Base-by-base conservation (phyloP, 164 flowering plant genomes). In the Vitis labrusca region DNA sequence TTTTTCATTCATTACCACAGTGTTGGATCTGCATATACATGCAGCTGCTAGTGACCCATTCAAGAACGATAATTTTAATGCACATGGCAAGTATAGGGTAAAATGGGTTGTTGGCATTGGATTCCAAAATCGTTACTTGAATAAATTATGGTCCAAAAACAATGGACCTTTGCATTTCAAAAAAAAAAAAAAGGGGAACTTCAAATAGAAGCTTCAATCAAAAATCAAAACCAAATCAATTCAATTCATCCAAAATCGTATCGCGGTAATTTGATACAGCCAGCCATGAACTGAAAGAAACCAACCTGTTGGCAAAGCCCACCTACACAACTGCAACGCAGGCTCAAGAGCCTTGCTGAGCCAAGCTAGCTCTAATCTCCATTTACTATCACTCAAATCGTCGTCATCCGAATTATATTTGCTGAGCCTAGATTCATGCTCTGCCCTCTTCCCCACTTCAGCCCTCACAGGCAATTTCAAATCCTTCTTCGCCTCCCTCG, bases 311-410 rank as follows among this genome's bases (percentile, higher is more conserved):
- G 94, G 88, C 65, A 93, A 63, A 65, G 96, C 93, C 90, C 91
- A 73, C 74, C 81, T 83, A 71, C 77, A 90, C 74, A 95, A 63
- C 76, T 91, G 89, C 71, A 93, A 71, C 16, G 98, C 98, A 30
- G 98, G 99, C 76, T 92, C 97, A 59, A 95, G 85, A 51, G 92
- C 96, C 73, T 85, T 92, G 0, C 88, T 71, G n/a, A 94, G 86
- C 99, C 96, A 95, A 66, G 85, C 91, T 77, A 87, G 85, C 78
- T 95, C 98, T 37, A 85, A 57, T 50, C 61, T 90, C 94, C 93
- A 85, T 77, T 84, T 93, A 54, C 68, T 74, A 61, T 85, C 86
- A 19, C 59, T 63, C 58, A 80, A 59, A 69, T 82, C 90, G 59
- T 91, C 91, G 19, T 83, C 84, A 58, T 84, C 84, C 19, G 85